Conservation (phyloP, 495 filamentous ascomycete genomes). For the Xylaria intraflava region DNA sequence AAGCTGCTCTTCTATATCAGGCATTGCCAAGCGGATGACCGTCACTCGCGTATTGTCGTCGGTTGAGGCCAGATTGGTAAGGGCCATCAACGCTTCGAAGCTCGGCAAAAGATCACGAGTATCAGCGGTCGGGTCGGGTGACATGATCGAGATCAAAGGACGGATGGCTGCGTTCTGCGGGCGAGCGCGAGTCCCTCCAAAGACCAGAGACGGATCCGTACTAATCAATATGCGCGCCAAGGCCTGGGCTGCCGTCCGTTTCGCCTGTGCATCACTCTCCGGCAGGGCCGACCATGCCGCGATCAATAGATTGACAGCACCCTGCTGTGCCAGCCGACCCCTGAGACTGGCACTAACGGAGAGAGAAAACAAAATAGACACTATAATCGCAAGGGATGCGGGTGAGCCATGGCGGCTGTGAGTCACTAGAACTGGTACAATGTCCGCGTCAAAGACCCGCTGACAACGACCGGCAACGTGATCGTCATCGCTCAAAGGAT, state of each 20-base stretch:
- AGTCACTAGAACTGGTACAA: slow-evolving; percentile 65
- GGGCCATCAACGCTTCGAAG: slow-evolving; percentile 83
- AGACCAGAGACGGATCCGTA: slow-evolving; percentile 78
- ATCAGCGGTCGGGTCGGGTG: slow-evolving; percentile 50
- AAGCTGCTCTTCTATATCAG: slow-evolving; percentile 72
- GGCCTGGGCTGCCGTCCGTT: slow-evolving; percentile 67
- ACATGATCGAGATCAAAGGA: slow-evolving; percentile 67
- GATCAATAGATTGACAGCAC: slow-evolving; percentile 77
- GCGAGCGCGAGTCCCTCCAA: slow-evolving; percentile 65
- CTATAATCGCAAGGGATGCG: slow-evolving; percentile 58
- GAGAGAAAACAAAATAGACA: slow-evolving; percentile 70
- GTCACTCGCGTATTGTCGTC: slow-evolving; percentile 59
- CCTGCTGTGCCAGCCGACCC: slow-evolving; percentile 79
- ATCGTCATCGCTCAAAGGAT: slow-evolving; percentile 65
- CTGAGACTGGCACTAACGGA: slow-evolving; percentile 64
- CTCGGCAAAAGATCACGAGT: slow-evolving; percentile 75
- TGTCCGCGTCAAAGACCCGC: slow-evolving; percentile 64
- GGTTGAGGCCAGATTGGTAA: slow-evolving; percentile 86
- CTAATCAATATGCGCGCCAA: slow-evolving; percentile 89
- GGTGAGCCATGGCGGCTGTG: slow-evolving; percentile 61
- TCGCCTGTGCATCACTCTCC: slow-evolving; percentile 43
- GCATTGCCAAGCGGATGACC: slow-evolving; percentile 66
- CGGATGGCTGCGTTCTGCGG: slow-evolving; percentile 71
- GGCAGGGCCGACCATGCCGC: slow-evolving; percentile 56
- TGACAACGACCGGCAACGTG: slow-evolving; percentile 72